Conservation (phyloP, 2,329 filamentous ascomycete species). For the Colletotrichum higginsianum region DNA sequence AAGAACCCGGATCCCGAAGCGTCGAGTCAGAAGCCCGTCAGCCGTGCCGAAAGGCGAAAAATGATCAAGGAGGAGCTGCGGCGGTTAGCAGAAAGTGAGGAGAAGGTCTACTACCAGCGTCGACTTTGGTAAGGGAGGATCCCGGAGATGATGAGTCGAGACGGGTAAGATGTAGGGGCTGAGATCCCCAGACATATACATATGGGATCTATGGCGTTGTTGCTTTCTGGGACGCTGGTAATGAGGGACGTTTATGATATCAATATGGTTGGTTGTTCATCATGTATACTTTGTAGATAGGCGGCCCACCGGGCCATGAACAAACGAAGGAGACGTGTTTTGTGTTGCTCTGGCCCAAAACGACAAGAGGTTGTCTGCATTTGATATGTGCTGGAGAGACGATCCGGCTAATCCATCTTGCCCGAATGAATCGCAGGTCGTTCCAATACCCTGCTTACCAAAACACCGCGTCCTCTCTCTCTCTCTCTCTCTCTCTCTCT, state of each 20-base stretch:
- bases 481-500: too few species aligned
- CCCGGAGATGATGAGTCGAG: not conserved
- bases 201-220: constrained; percentile 32
- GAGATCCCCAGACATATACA: not conserved
- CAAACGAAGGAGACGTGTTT: constrained; percentile 19
- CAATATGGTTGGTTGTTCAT: constrained; percentile 3
- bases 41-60: constrained; percentile 67
- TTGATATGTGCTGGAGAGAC: constrained; percentile 4
- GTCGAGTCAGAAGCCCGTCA: constrained; percentile 63
- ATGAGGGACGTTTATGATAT: constrained; percentile 34
- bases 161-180: not conserved
- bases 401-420: not conserved
- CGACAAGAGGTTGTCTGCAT: not conserved
- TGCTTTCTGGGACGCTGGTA: constrained; percentile 1
- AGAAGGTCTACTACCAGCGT: constrained; percentile 68
- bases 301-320: not conserved
- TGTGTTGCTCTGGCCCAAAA: not conserved
- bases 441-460: constrained; percentile 1
- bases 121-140: constrained; percentile 63
- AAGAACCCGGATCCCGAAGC: constrained; percentile 54
- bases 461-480: not conserved
- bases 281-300: constrained; percentile 25
- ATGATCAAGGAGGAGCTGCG: constrained; percentile 72
- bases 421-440: not conserved
- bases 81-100: constrained; percentile 60